phyloP scores from a whole-genome alignment of 345 rosid species.

The Anastatica hierochuntica region DNA sequence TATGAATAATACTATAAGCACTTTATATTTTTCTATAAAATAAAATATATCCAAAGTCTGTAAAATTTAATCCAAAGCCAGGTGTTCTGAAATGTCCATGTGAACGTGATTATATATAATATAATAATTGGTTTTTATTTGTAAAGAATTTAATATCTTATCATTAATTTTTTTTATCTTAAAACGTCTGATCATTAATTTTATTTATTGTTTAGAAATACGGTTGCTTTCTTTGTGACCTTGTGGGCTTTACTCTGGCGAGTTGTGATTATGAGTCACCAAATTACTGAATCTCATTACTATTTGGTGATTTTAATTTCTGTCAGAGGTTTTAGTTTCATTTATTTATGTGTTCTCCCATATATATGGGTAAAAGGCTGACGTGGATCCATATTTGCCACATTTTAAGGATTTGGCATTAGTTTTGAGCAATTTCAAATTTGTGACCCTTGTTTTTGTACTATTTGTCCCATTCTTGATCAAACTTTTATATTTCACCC shows the following conservation, averaged over 20 bases:
- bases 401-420: slow-evolving; percentile 12
- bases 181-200: no score
- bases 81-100: slow-evolving; percentile 30
- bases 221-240: slow-evolving; percentile 15
- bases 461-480: slow-evolving; percentile 18
- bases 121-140: not conserved
- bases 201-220: not conserved
- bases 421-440: slow-evolving; percentile 13
- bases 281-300: not conserved
- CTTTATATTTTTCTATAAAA: not conserved
- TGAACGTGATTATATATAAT: slow-evolving; percentile 20
- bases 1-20: not conserved
- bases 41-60: not conserved
- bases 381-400: slow-evolving; percentile 18
- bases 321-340: no score
- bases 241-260: slow-evolving; percentile 18
- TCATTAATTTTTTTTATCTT: not conserved
- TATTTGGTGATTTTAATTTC: not conserved
- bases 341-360: not conserved
- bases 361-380: not conserved
- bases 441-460: slow-evolving; percentile 21
- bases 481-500: slow-evolving; percentile 7
- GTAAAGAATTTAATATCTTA: no score
- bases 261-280: slow-evolving; percentile 16
- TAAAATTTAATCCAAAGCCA: slow-evolving; percentile 21